A percentile compares a stretch with the other conserved stretches of the same genome.
phyloP scores from a whole-genome alignment of 371 early-diverging fungal species.

The Rhizomucor miehei region DNA sequence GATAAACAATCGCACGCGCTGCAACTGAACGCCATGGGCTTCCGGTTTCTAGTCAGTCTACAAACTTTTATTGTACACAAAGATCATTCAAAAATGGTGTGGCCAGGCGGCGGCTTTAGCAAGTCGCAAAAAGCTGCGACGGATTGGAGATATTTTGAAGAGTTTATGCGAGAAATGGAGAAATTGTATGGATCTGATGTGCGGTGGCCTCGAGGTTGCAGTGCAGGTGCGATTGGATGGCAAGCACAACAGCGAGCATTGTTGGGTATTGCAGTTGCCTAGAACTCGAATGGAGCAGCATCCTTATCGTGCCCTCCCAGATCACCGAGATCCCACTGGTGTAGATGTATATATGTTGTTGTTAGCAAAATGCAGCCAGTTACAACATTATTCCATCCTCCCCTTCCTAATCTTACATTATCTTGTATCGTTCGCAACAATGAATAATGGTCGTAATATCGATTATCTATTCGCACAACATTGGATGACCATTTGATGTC shows the following conservation, averaged over 20 bases:
- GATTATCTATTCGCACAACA: conserved; percentile 35
- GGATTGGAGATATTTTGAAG: conserved; percentile 54
- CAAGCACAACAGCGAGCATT: conserved; percentile 38
- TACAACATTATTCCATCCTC: not conserved
- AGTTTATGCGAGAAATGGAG: conserved; percentile 51
- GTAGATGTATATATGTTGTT: not conserved
- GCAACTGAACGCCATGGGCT: conserved; percentile 57
- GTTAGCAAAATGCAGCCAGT: not conserved
- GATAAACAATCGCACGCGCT: conserved; percentile 68
- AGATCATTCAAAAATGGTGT: conserved; percentile 55
- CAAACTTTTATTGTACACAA: conserved; percentile 58
- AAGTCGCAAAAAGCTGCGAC: conserved; percentile 35
- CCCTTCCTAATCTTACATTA: conserved; percentile 20
- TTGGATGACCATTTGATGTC: conserved; percentile 27
- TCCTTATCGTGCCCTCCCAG: conserved; percentile 12
- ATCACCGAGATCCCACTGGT: conserved; percentile 13
- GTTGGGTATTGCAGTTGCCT: conserved; percentile 31
- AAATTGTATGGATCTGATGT: conserved; percentile 45
- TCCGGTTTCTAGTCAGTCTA: conserved; percentile 48
- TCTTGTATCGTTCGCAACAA: conserved; percentile 57
- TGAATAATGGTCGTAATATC: conserved; percentile 62
- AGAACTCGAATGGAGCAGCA: conserved; percentile 9
- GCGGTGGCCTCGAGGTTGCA: conserved; percentile 62
- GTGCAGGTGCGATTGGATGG: conserved; percentile 44
- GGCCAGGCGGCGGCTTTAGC: conserved; percentile 58